Evolutionary conservation across 805 yeast species (phyloP).

Genomic region (Saturnispora diversa): DNA sequence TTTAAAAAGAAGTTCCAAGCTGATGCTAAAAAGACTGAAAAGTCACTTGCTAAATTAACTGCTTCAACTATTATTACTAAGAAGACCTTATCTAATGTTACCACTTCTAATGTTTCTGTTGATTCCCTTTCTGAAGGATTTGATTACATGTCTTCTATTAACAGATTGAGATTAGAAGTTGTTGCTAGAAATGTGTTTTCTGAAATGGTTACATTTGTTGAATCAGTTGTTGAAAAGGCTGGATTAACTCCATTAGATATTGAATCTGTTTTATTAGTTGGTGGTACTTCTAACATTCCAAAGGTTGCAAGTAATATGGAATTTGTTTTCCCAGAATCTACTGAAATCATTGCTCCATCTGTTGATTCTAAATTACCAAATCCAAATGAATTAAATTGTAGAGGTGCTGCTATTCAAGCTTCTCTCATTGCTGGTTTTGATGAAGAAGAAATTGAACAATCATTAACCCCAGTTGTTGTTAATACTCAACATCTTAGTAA

Average conservation of each 20-base stretch:
- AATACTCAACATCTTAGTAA: slow-evolving; percentile 81
- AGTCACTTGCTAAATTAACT: slow-evolving; percentile 82
- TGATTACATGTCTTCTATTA: slow-evolving; percentile 88
- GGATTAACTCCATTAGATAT: slow-evolving; percentile 76
- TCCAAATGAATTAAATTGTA: slow-evolving; percentile 83
- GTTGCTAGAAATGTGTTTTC: slow-evolving; percentile 71
- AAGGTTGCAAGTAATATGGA: slow-evolving; percentile 74
- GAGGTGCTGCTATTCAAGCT: slow-evolving; percentile 97
- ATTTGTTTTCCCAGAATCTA: slow-evolving; percentile 71
- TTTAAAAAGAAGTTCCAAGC: slow-evolving; percentile 80
- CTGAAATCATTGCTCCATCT: slow-evolving; percentile 68
- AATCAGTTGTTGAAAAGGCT: slow-evolving; percentile 69
- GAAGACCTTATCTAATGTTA: slow-evolving; percentile 87
- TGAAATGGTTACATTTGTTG: slow-evolving; percentile 71
- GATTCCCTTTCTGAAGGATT: slow-evolving; percentile 91
- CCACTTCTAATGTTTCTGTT: slow-evolving; percentile 82
- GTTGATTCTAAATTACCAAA: slow-evolving; percentile 68
- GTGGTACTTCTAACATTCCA: slow-evolving; percentile 91
- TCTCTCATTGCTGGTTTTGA: slow-evolving; percentile 75
- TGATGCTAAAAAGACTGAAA: slow-evolving; percentile 71
- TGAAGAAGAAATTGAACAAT: slow-evolving; percentile 72
- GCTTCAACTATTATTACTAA: slow-evolving; percentile 77
- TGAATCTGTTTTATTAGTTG: slow-evolving; percentile 84
- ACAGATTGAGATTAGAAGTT: slow-evolving; percentile 89
- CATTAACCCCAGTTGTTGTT: slow-evolving; percentile 73